Evolutionary conservation across 352 stramenopile genomes (phyloP).

Genomic region (Globisporangium paddicum): DNA sequence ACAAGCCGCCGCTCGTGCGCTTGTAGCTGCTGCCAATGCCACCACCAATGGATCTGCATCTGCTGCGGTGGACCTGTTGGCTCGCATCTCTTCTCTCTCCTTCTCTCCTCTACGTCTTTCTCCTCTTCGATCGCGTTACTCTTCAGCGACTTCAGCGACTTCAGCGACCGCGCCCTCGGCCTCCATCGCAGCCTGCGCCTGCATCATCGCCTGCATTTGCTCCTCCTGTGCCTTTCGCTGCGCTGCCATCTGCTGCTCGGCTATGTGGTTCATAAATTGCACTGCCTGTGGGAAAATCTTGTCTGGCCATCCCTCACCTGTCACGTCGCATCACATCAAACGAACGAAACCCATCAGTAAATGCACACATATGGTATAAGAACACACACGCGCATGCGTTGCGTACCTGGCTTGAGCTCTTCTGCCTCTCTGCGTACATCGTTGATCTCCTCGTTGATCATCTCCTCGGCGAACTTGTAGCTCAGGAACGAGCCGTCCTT

Average conservation of each 20-base stretch:
- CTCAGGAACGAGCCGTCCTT: conserved; percentile 86
- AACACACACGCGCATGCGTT: too few species aligned
- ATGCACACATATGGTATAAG: not conserved
- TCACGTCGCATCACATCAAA: not conserved
- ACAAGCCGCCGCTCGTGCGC: not conserved
- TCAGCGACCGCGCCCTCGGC: conserved; percentile 30
- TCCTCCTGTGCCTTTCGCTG: conserved; percentile 68
- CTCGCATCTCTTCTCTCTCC: not conserved
- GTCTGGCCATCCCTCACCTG: conserved; percentile 81
- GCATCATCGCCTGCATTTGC: conserved; percentile 66
- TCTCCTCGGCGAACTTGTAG: conserved; percentile 84
- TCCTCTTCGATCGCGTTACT: conserved; percentile 58
- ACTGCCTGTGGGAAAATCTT: conserved; percentile 87
- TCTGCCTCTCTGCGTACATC: conserved; percentile 76
- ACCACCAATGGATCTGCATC: not conserved
- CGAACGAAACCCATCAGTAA: not conserved
- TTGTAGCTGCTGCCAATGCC: not conserved
- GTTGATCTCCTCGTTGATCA: conserved; percentile 87
- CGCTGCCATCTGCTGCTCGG: conserved; percentile 79
- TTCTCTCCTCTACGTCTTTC: conserved; percentile 28
- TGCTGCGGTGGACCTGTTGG: not conserved
- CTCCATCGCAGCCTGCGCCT: conserved; percentile 43
- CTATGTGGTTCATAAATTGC: conserved; percentile 87
- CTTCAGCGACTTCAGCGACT: too few species aligned
- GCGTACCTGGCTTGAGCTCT: conserved; percentile 75